These are phyloP conservation scores for Plasmodium ovale DNA, from an alignment of 169 alveolate species.

Conservation along the genomic window DNA sequence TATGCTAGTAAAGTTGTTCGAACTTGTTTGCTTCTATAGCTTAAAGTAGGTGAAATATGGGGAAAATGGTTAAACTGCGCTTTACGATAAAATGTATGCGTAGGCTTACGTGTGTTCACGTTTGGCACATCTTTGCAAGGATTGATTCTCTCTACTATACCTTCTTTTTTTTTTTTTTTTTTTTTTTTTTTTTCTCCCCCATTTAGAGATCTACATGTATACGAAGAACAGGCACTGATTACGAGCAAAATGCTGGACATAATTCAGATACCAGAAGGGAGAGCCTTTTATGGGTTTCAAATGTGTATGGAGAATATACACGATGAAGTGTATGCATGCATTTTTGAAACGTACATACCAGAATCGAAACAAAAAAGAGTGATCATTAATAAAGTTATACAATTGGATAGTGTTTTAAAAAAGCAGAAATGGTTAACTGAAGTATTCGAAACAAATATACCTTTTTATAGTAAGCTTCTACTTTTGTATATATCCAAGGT, in stretches of 20 bases:
- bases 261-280: constrained; percentile 94
- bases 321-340: constrained; percentile 89
- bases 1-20: constrained; percentile 61
- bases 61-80: background rate
- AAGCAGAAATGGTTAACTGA: constrained; percentile 70
- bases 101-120: background rate
- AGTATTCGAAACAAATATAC: constrained; percentile 49
- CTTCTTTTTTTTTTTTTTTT: background rate
- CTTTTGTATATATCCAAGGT: constrained; percentile 64
- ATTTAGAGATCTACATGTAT: constrained; percentile 46
- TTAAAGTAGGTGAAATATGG: constrained; percentile 18
- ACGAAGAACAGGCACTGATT: constrained; percentile 76
- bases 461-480: constrained; percentile 49
- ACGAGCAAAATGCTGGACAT: constrained; percentile 91
- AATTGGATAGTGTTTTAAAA: constrained; percentile 75
- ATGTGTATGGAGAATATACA: constrained; percentile 95
- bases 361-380: constrained; percentile 44
- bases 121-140: background rate
- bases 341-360: constrained; percentile 73
- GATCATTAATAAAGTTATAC: constrained; percentile 72
- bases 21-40: constrained; percentile 74
- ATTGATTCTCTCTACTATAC: background rate
- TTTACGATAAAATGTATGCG: background rate
- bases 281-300: constrained; percentile 95
- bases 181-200: background rate